Conservation (phyloP, 345 rosid species). For the Alliaria petiolata region DNA sequence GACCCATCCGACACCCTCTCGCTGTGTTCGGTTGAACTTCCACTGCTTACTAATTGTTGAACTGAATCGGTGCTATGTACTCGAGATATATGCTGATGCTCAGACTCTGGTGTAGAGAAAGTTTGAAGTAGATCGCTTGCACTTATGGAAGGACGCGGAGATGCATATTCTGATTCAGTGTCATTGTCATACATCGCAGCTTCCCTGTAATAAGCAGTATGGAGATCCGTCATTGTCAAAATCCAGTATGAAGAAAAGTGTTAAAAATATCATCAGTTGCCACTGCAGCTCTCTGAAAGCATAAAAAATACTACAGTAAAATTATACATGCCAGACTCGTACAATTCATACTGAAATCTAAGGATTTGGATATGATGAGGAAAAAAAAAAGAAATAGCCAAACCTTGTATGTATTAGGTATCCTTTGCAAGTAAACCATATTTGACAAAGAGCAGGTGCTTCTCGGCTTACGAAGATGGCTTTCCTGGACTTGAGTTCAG, state of each 20-base stretch:
- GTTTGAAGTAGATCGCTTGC: slow-evolving; percentile 36
- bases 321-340: too few relatives aligned
- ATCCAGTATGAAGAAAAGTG: neutral
- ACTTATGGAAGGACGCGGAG: slow-evolving; percentile 42
- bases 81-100: slow-evolving; percentile 22
- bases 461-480: slow-evolving; percentile 49
- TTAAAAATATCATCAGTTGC: neutral
- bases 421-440: slow-evolving; percentile 79
- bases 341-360: neutral
- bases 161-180: slow-evolving; percentile 31
- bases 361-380: neutral
- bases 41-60: slow-evolving; percentile 42
- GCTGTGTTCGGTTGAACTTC: slow-evolving; percentile 31
- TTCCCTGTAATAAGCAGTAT: slow-evolving; percentile 42
- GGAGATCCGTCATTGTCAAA: slow-evolving; percentile 8
- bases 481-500: slow-evolving; percentile 73
- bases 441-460: slow-evolving; percentile 68
- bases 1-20: slow-evolving; percentile 27
- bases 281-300: neutral
- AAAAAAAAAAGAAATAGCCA: slow-evolving; percentile 19
- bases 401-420: slow-evolving; percentile 58
- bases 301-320: too few relatives aligned
- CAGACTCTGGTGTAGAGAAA: slow-evolving; percentile 41
- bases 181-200: slow-evolving; percentile 33
- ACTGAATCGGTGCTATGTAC: slow-evolving; percentile 44